Percentiles rank a stretch among this genome's conserved stretches.
Conservation (phyloP, 257 asterid genomes). For the Euphrasia confusa region DNA sequence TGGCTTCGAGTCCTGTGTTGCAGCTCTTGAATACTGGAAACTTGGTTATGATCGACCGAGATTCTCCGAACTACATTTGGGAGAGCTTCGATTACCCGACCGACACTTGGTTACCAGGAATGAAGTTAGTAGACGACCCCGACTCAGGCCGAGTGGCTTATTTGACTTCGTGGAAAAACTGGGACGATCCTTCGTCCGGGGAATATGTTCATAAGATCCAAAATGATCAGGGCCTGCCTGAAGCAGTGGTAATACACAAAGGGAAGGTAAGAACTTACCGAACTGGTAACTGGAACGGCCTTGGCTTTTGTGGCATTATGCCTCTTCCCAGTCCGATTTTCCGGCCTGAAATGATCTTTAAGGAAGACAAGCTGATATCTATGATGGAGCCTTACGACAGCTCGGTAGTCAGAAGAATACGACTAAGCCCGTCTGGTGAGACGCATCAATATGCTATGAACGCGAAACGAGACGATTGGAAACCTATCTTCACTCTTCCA, state of each 20-base stretch:
- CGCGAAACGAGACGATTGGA: constrained; percentile 19
- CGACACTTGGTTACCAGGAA: constrained; percentile 31
- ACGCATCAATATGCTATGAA: constrained; percentile 1
- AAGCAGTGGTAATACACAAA: constrained; percentile 14
- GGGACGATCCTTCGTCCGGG: constrained; percentile 32
- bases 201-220: constrained; percentile 17
- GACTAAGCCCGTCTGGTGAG: constrained; percentile 4
- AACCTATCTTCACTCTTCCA: not conserved
- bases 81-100: constrained; percentile 31
- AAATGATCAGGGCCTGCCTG: constrained; percentile 21
- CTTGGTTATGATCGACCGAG: constrained; percentile 2
- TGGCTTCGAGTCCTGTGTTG: constrained; percentile 4
- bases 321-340: constrained; percentile 6
- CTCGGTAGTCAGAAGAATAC: constrained; percentile 17
- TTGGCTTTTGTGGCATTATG: constrained; percentile 19
- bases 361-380: constrained; percentile 14
- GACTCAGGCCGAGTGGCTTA: not conserved
- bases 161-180: constrained; percentile 30
- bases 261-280: constrained; percentile 13
- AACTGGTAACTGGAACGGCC: constrained; percentile 34
- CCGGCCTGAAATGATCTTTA: not conserved
- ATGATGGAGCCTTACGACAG: not conserved
- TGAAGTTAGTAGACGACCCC: not conserved
- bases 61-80: constrained; percentile 7
- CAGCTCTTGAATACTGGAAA: constrained; percentile 25